phyloP scores from a whole-genome alignment of 169 alveolate species.

The Plasmodium vinckei region DNA sequence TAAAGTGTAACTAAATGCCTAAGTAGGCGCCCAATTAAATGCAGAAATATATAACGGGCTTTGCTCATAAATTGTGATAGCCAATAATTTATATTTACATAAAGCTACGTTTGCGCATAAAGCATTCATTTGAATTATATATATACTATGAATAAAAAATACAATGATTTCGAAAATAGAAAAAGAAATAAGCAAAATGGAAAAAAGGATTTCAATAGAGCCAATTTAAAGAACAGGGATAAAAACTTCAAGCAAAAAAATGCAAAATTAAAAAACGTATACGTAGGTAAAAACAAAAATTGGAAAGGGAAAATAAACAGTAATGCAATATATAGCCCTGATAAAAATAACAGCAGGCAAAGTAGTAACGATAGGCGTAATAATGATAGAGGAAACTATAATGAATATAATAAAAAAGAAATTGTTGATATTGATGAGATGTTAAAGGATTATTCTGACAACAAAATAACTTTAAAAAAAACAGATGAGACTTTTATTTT shows the following conservation, averaged over 20 bases:
- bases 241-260: slow-evolving; percentile 47
- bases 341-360: background rate
- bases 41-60: too few relatives aligned
- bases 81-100: too few relatives aligned
- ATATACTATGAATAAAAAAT: background rate
- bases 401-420: slow-evolving; percentile 2
- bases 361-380: slow-evolving; percentile 22
- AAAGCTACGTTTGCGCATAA: too few relatives aligned
- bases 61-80: too few relatives aligned
- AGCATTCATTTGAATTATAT: too few relatives aligned
- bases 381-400: background rate
- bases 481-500: slow-evolving; percentile 39
- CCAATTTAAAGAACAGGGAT: slow-evolving; percentile 35
- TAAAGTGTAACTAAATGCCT: too few relatives aligned
- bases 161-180: background rate
- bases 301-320: slow-evolving; percentile 35
- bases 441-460: slow-evolving; percentile 12
- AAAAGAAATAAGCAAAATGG: background rate
- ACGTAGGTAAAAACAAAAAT: slow-evolving; percentile 10
- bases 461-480: slow-evolving; percentile 49
- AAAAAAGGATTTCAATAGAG: slow-evolving; percentile 10
- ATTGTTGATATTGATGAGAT: slow-evolving; percentile 18
- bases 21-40: too few relatives aligned
- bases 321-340: background rate
- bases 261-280: slow-evolving; percentile 32